phyloP scores from a whole-genome alignment of 164 flowering plant genomes.

The Litsea cubeba region DNA sequence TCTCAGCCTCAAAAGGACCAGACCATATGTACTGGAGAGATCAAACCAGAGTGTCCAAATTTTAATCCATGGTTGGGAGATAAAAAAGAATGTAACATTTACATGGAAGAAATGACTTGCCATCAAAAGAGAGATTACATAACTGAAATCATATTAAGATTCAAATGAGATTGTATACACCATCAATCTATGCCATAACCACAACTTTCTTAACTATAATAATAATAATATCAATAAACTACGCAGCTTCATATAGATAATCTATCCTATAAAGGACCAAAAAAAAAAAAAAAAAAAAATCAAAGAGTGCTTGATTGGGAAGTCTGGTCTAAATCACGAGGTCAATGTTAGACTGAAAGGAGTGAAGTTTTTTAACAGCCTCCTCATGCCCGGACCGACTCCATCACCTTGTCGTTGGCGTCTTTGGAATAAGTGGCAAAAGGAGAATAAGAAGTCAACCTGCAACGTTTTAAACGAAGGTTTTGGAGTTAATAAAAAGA shows the following conservation, averaged over 20 bases:
- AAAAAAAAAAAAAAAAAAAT: too few species aligned
- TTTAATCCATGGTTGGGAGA: too few species aligned
- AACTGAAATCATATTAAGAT: background rate
- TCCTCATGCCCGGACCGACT: background rate
- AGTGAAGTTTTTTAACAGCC: background rate
- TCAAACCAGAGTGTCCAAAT: too few species aligned
- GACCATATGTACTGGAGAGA: too few species aligned
- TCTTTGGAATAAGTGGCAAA: constrained; percentile 4
- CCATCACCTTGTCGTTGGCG: background rate
- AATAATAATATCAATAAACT: too few species aligned
- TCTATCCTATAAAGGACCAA: too few species aligned
- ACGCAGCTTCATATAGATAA: background rate
- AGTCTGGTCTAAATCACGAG: background rate
- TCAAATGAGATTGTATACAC: background rate
- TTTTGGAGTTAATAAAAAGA: background rate
- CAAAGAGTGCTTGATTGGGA: background rate
- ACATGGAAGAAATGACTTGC: too few species aligned
- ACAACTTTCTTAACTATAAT: background rate
- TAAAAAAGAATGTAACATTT: too few species aligned
- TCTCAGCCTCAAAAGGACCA: too few species aligned
- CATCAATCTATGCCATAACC: background rate
- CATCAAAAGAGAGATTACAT: background rate
- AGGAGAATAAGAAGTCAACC: constrained; percentile 15
- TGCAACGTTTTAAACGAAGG: constrained; percentile 6
- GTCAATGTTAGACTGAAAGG: background rate